These are phyloP conservation scores for Fusarium luffae DNA, from an alignment of 2,329 filamentous ascomycete genomes.

Conservation along the genomic window DNA sequence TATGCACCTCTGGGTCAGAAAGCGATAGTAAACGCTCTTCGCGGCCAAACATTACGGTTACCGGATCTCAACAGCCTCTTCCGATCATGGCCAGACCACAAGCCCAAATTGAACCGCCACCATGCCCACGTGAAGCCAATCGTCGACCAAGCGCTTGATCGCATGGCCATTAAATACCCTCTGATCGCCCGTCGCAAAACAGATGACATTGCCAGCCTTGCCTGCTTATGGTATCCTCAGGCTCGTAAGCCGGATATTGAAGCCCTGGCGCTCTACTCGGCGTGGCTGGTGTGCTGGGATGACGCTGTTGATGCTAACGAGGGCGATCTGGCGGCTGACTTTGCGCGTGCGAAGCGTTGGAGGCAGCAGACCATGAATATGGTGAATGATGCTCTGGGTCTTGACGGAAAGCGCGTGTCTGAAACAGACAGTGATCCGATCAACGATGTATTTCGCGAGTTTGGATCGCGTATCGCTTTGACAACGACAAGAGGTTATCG, in stretches of 20 bases:
- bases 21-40: constrained; percentile 38
- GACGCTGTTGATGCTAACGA: constrained; percentile 48
- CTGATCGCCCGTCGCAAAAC: constrained; percentile 43
- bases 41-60: constrained; percentile 45
- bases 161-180: constrained; percentile 52
- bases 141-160: constrained; percentile 39
- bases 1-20: constrained; percentile 32
- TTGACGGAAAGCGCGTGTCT: neutral
- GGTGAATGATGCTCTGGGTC: constrained; percentile 30
- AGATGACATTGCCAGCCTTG: constrained; percentile 47
- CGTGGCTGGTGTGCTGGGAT: constrained; percentile 51
- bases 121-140: constrained; percentile 35
- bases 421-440: constrained; percentile 30
- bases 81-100: constrained; percentile 39
- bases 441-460: constrained; percentile 41
- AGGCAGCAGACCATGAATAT: constrained; percentile 40
- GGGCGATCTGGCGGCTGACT: constrained; percentile 44
- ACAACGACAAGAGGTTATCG: constrained; percentile 23
- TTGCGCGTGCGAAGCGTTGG: constrained; percentile 42
- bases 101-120: constrained; percentile 35
- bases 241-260: constrained; percentile 32
- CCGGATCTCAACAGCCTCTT: constrained; percentile 44
- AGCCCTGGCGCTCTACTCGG: constrained; percentile 41
- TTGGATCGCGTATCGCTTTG: constrained; percentile 32
- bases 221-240: constrained; percentile 41